Evolutionary conservation across 345 rosid genomes (phyloP), one percentile per base, ranked within the genome.

Genomic region (Iberis pinnata): DNA sequence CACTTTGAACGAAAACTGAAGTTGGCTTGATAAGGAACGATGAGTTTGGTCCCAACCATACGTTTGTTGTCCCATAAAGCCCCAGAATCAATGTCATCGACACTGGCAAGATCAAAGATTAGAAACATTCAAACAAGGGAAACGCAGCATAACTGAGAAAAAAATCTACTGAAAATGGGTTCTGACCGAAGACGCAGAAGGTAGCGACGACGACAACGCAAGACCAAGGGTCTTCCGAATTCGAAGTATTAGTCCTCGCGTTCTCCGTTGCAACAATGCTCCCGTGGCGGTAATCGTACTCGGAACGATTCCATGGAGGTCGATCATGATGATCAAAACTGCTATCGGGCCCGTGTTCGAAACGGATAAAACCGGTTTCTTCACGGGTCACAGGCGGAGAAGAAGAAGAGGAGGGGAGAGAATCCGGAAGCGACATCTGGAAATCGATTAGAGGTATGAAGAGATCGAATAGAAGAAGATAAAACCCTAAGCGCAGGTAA

Each of bases 11-110:
- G 53, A 92, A 92, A 1, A 83, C 6, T 17, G 95, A 73, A 53
- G 77, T 85, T 6, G 99, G 85, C 60, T 76, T 72, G 11, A 88
- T 43, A 13, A 88, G 87, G 47, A 80, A 43, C 1, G 97, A 92
- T 2, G 76, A 58, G 63, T 79, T 76, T 0, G 97, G 95, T 55
- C 90, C 99, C 18, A 92, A 48, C 70, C 56, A 70, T 10, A 81
- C 45, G 53, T 52, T 81, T n/a, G 56, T 68, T 4, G 97, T 29
- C 42, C 97, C 95, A 56, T 77, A 92, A 67, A 85, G 83, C 53
- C 97, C 97, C 78, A 92, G 31, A 38, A 88, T 83, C 76, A 88
- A 57, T 64, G 94, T 85, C 90, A 81, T 73, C 14, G 97, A 85
- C 43, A 85, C 99, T 88, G 82, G 41, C 9, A 18, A 12, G 4